Conservation (phyloP, 2,329 filamentous ascomycete genomes). For the Aspergillus sclerotialis region DNA sequence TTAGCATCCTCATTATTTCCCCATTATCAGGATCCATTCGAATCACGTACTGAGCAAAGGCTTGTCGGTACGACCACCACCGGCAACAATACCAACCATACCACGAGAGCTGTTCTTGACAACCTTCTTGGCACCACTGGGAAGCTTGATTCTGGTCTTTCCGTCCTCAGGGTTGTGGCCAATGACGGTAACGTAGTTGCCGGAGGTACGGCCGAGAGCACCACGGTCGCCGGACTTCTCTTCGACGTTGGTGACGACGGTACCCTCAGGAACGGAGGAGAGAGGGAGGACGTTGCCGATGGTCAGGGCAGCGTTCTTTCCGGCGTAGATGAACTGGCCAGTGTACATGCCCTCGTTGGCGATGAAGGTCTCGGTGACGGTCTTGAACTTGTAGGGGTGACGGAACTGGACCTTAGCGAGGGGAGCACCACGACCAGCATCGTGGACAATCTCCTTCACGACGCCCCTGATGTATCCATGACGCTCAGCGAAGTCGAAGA, state of each 20-base stretch:
- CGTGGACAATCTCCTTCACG: conserved; percentile 99
- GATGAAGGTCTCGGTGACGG: conserved; percentile 98
- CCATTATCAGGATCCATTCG: neutral
- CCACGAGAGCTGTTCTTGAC: conserved; percentile 85
- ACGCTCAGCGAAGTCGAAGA: conserved; percentile 91
- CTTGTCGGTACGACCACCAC: conserved; percentile 99
- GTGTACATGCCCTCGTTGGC: conserved; percentile 99
- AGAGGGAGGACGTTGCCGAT: conserved; percentile 97
- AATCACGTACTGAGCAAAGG: conserved; percentile 71
- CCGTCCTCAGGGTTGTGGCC: conserved; percentile 98
- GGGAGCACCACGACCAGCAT: conserved; percentile 94
- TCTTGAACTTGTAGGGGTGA: conserved; percentile 97
- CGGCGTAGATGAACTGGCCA: conserved; percentile 99
- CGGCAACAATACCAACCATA: conserved; percentile 99
- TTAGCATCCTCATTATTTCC: conserved; percentile 30
- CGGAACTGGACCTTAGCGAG: conserved; percentile 96
- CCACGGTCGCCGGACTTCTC: conserved; percentile 98
- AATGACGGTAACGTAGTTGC: conserved; percentile 98
- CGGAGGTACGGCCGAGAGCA: conserved; percentile 90
- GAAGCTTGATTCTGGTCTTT: conserved; percentile 99
- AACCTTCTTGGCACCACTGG: conserved; percentile 98
- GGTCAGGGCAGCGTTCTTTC: conserved; percentile 95
- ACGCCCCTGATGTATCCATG: conserved; percentile 97
- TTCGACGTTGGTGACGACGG: conserved; percentile 98
- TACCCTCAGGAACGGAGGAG: conserved; percentile 94